Conservation (phyloP, 1,284 basidiomycete genomes). For the Salmacisia buchloeana region DNA sequence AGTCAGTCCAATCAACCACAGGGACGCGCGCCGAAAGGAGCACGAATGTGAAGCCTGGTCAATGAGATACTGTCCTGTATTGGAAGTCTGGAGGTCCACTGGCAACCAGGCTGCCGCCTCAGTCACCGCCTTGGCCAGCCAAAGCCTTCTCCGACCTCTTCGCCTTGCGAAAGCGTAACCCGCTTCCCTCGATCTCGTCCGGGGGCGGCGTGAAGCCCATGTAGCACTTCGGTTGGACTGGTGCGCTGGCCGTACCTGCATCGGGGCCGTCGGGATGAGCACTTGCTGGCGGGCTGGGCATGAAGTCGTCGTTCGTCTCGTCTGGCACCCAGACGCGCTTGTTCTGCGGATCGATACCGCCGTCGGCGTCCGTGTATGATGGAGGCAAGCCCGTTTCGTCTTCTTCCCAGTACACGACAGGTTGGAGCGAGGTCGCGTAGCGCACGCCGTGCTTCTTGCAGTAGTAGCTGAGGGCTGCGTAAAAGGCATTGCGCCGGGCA, state of each 20-base stretch:
- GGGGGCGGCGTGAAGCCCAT: constrained; percentile 42
- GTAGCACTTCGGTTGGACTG: constrained; percentile 31
- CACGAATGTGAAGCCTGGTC: no score
- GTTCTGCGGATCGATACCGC: not conserved
- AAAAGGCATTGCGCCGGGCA: constrained; percentile 41
- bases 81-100: no score
- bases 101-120: no score
- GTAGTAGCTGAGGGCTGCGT: constrained; percentile 42
- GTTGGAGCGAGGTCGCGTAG: constrained; percentile 35
- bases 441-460: constrained; percentile 45
- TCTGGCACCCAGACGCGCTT: constrained; percentile 5
- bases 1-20: no score
- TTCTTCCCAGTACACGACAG: constrained; percentile 40
- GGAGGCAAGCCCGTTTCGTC: constrained; percentile 31
- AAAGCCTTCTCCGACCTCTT: not conserved
- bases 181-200: constrained; percentile 29
- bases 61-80: not conserved
- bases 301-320: constrained; percentile 26
- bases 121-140: constrained; percentile 5
- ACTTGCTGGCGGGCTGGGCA: constrained; percentile 21
- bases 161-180: constrained; percentile 3
- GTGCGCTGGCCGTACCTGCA: constrained; percentile 6
- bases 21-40: no score
- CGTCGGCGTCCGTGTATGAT: constrained; percentile 17
- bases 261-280: constrained; percentile 21